phyloP scores from a whole-genome alignment of 352 stramenopile genomes.

The Paralagenidium karlingii region DNA sequence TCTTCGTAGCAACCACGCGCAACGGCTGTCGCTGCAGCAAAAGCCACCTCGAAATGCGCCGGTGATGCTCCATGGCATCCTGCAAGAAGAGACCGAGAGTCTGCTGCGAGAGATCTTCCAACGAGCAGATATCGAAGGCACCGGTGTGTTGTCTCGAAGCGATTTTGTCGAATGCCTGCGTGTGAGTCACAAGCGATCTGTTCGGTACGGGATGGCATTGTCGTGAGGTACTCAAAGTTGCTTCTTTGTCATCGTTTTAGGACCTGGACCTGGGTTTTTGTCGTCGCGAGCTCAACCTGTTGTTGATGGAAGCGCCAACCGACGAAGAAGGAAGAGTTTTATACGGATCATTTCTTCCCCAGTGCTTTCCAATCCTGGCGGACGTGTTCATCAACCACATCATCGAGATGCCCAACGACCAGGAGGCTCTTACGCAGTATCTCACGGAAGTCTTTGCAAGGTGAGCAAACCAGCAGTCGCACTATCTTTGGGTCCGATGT shows the following conservation, averaged over 20 bases:
- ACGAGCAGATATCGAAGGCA: slow-evolving; percentile 39
- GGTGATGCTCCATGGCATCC: slow-evolving; percentile 65
- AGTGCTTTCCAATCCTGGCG: slow-evolving; percentile 42
- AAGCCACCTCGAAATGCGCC: slow-evolving; percentile 22
- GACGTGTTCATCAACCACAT: slow-evolving; percentile 38
- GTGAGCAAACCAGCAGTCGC: slow-evolving; percentile 1
- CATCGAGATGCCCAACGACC: slow-evolving; percentile 48
- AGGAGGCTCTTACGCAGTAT: slow-evolving; percentile 53
- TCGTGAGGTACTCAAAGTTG: not conserved
- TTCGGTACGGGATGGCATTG: not conserved
- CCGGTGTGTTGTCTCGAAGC: slow-evolving; percentile 21
- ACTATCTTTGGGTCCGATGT: not conserved
- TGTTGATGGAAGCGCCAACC: slow-evolving; percentile 43
- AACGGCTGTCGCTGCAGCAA: slow-evolving; percentile 34
- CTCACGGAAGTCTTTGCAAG: slow-evolving; percentile 64
- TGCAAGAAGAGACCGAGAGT: slow-evolving; percentile 72
- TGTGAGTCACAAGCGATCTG: not conserved
- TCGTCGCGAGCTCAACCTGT: slow-evolving; percentile 58
- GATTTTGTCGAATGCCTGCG: slow-evolving; percentile 59
- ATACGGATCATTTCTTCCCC: slow-evolving; percentile 42
- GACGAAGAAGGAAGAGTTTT: slow-evolving; percentile 12
- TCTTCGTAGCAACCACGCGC: slow-evolving; percentile 24
- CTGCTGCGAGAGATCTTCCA: slow-evolving; percentile 68
- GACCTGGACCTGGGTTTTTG: slow-evolving; percentile 58
- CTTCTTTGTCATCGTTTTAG: slow-evolving; percentile 4